Base-by-base conservation (phyloP, 352 stramenopile genomes). In the Elongisporangium prolatum region DNA sequence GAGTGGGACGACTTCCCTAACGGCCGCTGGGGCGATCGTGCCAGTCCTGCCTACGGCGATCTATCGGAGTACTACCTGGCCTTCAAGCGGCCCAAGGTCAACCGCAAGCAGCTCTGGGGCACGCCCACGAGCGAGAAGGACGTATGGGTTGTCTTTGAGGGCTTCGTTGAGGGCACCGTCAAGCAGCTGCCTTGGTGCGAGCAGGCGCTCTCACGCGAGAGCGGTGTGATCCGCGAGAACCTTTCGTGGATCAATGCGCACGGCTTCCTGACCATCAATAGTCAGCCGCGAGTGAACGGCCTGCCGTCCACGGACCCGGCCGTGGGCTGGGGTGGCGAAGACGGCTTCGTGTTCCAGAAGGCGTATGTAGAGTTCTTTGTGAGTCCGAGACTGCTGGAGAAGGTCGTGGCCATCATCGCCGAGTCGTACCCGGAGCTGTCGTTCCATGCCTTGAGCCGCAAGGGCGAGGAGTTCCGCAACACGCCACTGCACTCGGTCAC, bases 331-430 rank as follows among this genome's bases (percentile, higher is more conserved):
- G 96, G 97, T 61, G 93, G 95, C 16, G 74, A 87, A 51, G 86
- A 96, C 54, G 97, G 97, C 21, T 89, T 96, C 54, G 95, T 99
- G 24, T 99, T 99, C 79, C 97, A 99, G 80, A 99, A 99, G 81
- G 96, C 95, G 7, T 99, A 99, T 76, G 90, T 98, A 55, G 97
- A 99, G 77, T 99, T 97, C 72, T 99, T 99, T 71, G 86, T 91
- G 21, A 95, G 86, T 25, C 96, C 95, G 20, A 68, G 70, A 14
- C 78, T 93, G 60, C 77, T 95, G 17, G 65, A 68, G 16, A 77
- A 90, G 55, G 69, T 91, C 14, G 64, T 91, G 9, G 77, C 64
- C 48, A 68, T 77, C 53, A 76, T 80, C 55, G 59, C 84, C 13
- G 59, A 70, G 55, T 77, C 90, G 21, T 93, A 88, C 64, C 80